These are phyloP conservation scores for Gynandropsis gynandra DNA, from an alignment of 345 rosid genomes.

Conservation along the genomic window DNA sequence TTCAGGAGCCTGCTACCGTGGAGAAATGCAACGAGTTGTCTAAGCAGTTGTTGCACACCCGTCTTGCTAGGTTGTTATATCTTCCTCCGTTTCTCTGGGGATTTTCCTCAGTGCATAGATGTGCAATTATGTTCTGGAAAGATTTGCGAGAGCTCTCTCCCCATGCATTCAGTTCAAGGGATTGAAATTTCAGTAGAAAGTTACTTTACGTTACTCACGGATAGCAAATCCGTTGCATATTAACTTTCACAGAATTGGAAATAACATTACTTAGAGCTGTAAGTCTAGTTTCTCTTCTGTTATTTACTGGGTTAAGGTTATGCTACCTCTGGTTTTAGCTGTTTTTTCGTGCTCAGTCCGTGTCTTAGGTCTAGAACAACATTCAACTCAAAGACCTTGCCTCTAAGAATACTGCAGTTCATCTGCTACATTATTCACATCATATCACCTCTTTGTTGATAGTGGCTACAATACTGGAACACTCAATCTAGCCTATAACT, in stretches of 20 bases:
- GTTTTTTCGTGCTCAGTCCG: too few species aligned
- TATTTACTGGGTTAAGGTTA: too few species aligned
- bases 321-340: too few species aligned
- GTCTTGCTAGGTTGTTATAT: conserved; percentile 50
- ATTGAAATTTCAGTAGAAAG: background rate
- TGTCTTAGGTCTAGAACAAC: too few species aligned
- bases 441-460: too few species aligned
- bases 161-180: background rate
- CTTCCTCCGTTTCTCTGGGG: background rate
- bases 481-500: too few species aligned
- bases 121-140: background rate
- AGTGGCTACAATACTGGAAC: too few species aligned
- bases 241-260: conserved; percentile 5
- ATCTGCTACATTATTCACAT: too few species aligned
- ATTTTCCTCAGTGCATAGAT: background rate
- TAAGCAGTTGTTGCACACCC: conserved; percentile 64
- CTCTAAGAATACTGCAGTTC: too few species aligned
- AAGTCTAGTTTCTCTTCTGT: background rate
- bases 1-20: conserved; percentile 52
- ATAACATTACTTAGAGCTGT: background rate
- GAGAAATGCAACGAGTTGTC: conserved; percentile 55
- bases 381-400: too few species aligned
- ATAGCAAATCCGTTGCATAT: background rate
- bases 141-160: background rate
- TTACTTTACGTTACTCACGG: background rate